Percentiles rank a stretch among this genome's conserved stretches.
Conservation (phyloP, 805 yeast species). For the Candida pseudofarinosa region DNA sequence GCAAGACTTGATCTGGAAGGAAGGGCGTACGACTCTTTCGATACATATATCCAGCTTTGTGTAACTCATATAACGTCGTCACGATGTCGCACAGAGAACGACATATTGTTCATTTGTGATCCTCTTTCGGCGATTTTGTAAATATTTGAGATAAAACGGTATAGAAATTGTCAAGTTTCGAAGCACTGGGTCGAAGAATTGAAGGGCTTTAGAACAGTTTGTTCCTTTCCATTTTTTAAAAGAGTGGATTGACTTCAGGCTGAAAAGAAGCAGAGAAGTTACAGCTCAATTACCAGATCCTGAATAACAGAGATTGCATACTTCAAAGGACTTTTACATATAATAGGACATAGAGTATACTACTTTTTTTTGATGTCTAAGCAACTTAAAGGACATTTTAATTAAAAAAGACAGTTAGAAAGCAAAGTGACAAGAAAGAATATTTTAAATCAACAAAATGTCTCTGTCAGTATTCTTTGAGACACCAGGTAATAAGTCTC, state of each 20-base stretch:
- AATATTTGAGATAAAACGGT: constrained; percentile 5
- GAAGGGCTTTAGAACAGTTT: neutral
- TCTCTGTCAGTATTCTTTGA: constrained; percentile 11
- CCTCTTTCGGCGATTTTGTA: constrained; percentile 8
- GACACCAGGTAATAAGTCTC: constrained; percentile 3
- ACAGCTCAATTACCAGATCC: neutral
- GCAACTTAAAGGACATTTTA: neutral
- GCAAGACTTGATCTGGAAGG: neutral
- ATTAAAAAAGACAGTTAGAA: neutral
- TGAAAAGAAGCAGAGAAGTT: neutral
- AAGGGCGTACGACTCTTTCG: neutral
- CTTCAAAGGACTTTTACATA: neutral
- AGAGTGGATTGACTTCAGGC: neutral
- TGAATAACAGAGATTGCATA: neutral
- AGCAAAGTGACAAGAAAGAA: neutral
- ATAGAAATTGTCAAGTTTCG: constrained; percentile 1
- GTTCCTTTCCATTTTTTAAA: neutral
- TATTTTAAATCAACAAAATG: constrained; percentile 2
- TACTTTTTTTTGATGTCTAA: neutral
- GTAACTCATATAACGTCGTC: neutral
- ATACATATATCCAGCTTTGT: neutral
- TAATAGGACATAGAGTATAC: neutral
- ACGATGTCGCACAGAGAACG: neutral
- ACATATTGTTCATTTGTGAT: constrained; percentile 8
- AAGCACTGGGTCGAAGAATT: neutral